A percentile compares a stretch with the other conserved stretches of the same genome.
Evolutionary conservation across 805 yeast genomes (phyloP).

Genomic region (Zygoascus ofunaensis): DNA sequence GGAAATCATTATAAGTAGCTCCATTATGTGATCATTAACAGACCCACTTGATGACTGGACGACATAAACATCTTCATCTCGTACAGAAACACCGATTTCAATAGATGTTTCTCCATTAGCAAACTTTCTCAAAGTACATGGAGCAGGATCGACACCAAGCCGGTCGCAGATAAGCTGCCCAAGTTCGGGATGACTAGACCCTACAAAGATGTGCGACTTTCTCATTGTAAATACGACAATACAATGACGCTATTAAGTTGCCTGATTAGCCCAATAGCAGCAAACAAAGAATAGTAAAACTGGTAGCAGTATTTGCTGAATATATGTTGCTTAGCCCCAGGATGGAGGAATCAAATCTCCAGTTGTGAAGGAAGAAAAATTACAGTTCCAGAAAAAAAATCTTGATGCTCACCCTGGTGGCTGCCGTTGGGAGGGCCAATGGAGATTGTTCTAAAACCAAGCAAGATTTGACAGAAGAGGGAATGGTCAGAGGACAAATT

Average conservation of each 20-base stretch:
- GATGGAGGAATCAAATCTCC: too few species aligned
- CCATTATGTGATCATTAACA: slow-evolving; percentile 92
- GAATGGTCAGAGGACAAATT: too few species aligned
- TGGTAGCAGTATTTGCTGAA: not conserved
- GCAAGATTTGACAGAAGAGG: too few species aligned
- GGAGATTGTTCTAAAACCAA: too few species aligned
- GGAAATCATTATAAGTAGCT: slow-evolving; percentile 78
- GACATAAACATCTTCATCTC: slow-evolving; percentile 95
- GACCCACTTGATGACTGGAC: slow-evolving; percentile 87
- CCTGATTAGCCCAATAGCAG: not conserved
- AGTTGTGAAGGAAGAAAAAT: too few species aligned
- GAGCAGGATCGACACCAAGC: slow-evolving; percentile 88
- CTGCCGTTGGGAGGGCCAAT: too few species aligned
- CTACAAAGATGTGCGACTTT: slow-evolving; percentile 94
- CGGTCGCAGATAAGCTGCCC: slow-evolving; percentile 85
- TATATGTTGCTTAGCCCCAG: too few species aligned
- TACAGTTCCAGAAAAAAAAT: too few species aligned
- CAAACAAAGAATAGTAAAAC: not conserved
- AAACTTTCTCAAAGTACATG: slow-evolving; percentile 82
- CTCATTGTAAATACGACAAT: slow-evolving; percentile 58
- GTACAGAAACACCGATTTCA: slow-evolving; percentile 85
- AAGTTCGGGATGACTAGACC: slow-evolving; percentile 91
- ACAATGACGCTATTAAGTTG: not conserved
- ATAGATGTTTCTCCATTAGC: slow-evolving; percentile 98
- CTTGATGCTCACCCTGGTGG: too few species aligned